phyloP scores from a whole-genome alignment of 2,329 filamentous ascomycete genomes.

The Blastomyces silverae region DNA sequence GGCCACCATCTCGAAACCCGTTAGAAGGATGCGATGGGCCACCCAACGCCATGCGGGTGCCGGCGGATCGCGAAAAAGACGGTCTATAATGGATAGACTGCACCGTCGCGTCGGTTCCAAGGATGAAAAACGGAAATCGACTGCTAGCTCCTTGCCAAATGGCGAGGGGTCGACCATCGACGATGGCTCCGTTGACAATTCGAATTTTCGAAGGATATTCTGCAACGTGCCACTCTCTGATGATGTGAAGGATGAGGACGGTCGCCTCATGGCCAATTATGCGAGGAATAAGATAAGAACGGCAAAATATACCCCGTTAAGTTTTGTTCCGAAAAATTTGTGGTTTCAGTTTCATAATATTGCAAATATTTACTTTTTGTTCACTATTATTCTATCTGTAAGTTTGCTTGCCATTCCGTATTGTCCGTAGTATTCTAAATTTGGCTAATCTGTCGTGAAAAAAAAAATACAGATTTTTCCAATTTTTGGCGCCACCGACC shows the following conservation, averaged over 20 bases:
- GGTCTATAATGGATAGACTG: slow-evolving; percentile 71
- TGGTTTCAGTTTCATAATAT: slow-evolving; percentile 99
- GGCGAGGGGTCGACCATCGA: slow-evolving; percentile 18
- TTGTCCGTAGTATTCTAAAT: not conserved
- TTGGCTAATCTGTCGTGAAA: slow-evolving; percentile 5
- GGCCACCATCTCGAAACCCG: slow-evolving; percentile 52
- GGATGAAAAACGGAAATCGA: slow-evolving; percentile 62
- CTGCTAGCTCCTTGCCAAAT: slow-evolving; percentile 35
- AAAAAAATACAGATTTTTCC: slow-evolving; percentile 67
- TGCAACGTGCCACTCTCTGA: slow-evolving; percentile 79
- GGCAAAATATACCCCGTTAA: slow-evolving; percentile 92
- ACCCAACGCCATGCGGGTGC: slow-evolving; percentile 78
- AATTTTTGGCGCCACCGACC: slow-evolving; percentile 88
- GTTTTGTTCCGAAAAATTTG: slow-evolving; percentile 92
- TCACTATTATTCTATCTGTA: slow-evolving; percentile 90
- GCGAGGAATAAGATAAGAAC: slow-evolving; percentile 95
- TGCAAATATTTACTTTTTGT: slow-evolving; percentile 97
- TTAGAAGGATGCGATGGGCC: slow-evolving; percentile 86
- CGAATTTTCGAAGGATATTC: slow-evolving; percentile 58
- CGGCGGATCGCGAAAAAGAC: slow-evolving; percentile 69
- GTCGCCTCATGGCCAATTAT: slow-evolving; percentile 62
- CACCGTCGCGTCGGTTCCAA: slow-evolving; percentile 55
- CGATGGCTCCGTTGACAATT: slow-evolving; percentile 31
- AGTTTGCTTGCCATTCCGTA: slow-evolving; percentile 38
- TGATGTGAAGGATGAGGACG: slow-evolving; percentile 71